phyloP scores from a whole-genome alignment of 305 asterid species.

The Solanum hybrid region DNA sequence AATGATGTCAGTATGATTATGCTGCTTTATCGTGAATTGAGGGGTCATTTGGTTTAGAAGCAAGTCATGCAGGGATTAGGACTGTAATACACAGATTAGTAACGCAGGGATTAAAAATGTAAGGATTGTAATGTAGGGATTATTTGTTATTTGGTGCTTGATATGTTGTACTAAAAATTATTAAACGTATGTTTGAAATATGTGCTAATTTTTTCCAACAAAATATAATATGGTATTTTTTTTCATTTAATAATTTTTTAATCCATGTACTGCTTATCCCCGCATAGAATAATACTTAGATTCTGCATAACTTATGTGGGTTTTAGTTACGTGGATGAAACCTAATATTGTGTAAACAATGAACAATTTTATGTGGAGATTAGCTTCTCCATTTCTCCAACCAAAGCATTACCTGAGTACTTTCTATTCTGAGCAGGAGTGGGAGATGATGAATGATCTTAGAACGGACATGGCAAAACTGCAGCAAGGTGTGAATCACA shows the following conservation, averaged over 20 bases:
- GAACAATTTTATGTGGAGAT: background rate
- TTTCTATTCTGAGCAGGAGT: slow-evolving; percentile 45
- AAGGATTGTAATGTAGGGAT: background rate
- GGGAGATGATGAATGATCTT: slow-evolving; percentile 77
- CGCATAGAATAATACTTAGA: background rate
- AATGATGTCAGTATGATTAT: background rate
- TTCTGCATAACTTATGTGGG: background rate
- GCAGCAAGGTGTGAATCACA: slow-evolving; percentile 86
- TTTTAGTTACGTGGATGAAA: background rate
- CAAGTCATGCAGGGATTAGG: background rate
- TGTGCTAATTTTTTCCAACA: background rate
- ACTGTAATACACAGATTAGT: background rate
- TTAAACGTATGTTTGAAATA: background rate
- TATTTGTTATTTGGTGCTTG: background rate
- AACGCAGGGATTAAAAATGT: background rate
- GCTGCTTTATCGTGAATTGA: background rate
- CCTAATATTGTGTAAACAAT: background rate
- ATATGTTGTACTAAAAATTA: background rate
- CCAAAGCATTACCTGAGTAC: background rate
- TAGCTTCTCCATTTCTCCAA: background rate
- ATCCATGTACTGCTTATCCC: background rate
- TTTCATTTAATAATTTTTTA: background rate
- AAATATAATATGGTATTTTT: background rate
- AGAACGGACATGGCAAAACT: slow-evolving; percentile 69
- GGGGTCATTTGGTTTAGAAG: background rate